Percentiles rank a stretch among this genome's conserved stretches.
Evolutionary conservation across 805 yeast species (phyloP).

Genomic region (Yamadazyma scolyti): DNA sequence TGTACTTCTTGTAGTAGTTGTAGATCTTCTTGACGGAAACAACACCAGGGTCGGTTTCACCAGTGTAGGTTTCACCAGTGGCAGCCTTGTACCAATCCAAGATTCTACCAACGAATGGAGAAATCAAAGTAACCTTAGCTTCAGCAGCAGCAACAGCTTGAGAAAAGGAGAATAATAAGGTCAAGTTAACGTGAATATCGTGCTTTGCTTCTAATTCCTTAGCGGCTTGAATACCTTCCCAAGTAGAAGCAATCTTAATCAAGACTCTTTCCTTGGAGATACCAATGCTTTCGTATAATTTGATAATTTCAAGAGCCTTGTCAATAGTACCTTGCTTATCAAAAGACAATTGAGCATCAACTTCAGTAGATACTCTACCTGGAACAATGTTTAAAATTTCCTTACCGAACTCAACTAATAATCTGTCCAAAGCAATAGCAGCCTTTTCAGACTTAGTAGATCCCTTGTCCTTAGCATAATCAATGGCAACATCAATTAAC

Average conservation of each 20-base stretch:
- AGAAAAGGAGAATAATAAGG: conserved; percentile 87
- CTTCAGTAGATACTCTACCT: conserved; percentile 99
- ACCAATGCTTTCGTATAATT: conserved; percentile 80
- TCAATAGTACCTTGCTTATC: conserved; percentile 90
- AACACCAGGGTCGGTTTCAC: conserved; percentile 94
- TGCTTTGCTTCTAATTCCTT: conserved; percentile 87
- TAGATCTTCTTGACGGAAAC: conserved; percentile 78
- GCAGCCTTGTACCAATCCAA: conserved; percentile 96
- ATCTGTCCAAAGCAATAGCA: conserved; percentile 79
- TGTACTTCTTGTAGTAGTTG: conserved; percentile 97
- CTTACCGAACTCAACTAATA: conserved; percentile 93
- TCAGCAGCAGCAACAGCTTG: conserved; percentile 99
- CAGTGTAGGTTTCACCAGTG: conserved; percentile 83
- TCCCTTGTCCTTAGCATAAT: conserved; percentile 64
- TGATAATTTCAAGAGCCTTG: conserved; percentile 90
- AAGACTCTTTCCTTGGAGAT: conserved; percentile 85
- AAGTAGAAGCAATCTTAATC: conserved; percentile 96
- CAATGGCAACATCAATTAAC: conserved; percentile 87
- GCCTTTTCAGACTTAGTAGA: conserved; percentile 64
- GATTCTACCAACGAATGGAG: conserved; percentile 99
- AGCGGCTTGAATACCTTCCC: conserved; percentile 99
- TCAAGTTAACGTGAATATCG: conserved; percentile 91
- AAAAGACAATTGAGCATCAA: conserved; percentile 96
- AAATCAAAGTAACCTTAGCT: conserved; percentile 91
- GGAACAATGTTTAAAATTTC: conserved; percentile 93